Percentiles rank a stretch among this genome's conserved stretches.
Conservation (phyloP, 2,329 filamentous ascomycete genomes). For the Pseudopithomyces maydicus region DNA sequence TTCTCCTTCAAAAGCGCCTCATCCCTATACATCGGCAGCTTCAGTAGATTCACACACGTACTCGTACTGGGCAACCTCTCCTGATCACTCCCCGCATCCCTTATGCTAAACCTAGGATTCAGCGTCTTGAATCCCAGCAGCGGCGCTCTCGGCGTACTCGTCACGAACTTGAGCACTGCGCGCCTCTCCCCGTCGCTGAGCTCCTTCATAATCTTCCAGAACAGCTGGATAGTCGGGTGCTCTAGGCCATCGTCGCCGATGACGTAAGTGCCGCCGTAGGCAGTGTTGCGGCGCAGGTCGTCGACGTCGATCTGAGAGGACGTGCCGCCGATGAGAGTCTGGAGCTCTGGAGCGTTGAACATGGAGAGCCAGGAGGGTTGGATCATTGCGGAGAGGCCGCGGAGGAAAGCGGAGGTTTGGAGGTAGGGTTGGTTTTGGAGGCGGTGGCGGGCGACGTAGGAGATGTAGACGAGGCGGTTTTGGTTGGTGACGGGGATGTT, state of each 20-base stretch:
- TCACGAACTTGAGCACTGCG: constrained; percentile 94
- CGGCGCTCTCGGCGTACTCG: constrained; percentile 87
- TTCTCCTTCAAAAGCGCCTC: constrained; percentile 73
- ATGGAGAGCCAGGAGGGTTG: constrained; percentile 93
- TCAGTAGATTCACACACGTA: constrained; percentile 93
- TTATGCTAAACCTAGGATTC: constrained; percentile 84
- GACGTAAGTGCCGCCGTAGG: constrained; percentile 84
- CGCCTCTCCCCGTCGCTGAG: constrained; percentile 78
- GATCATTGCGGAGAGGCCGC: constrained; percentile 84
- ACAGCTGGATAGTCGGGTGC: constrained; percentile 82
- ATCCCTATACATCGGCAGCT: constrained; percentile 80
- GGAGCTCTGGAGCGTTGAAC: constrained; percentile 96
- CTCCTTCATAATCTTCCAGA: constrained; percentile 86
- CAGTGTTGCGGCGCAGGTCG: constrained; percentile 81
- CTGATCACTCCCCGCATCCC: constrained; percentile 79
- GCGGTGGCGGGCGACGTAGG: constrained; percentile 85
- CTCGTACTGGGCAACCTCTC: constrained; percentile 86
- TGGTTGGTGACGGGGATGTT: constrained; percentile 84
- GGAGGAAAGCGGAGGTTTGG: constrained; percentile 88
- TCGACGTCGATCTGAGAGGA: constrained; percentile 83
- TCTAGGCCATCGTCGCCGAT: constrained; percentile 89
- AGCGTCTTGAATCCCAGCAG: constrained; percentile 87
- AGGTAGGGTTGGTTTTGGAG: constrained; percentile 77
- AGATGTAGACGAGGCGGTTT: constrained; percentile 93
- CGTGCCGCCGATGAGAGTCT: constrained; percentile 90